Percentiles rank a stretch among this genome's conserved stretches.
Conservation (phyloP, 1,139 yeast species). For the Debaryomyces subglobosus region DNA sequence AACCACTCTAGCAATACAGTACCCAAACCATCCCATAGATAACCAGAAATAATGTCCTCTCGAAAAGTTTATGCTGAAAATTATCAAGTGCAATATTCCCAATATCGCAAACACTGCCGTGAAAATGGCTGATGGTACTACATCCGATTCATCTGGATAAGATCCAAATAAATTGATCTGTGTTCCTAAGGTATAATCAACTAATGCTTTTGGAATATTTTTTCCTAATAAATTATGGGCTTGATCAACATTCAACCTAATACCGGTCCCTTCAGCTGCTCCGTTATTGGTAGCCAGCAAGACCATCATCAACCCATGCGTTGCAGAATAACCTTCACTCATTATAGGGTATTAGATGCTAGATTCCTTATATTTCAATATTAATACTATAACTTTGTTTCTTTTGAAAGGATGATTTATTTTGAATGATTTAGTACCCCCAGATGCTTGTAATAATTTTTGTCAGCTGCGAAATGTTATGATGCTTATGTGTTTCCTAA, state of each 20-base stretch:
- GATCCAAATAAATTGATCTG: conserved; percentile 67
- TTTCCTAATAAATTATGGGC: conserved; percentile 30
- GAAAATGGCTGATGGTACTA: conserved; percentile 66
- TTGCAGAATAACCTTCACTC: conserved; percentile 20
- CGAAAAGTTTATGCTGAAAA: conserved; percentile 53
- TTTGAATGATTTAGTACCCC: neutral
- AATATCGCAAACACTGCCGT: conserved; percentile 56
- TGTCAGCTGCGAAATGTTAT: conserved; percentile 3
- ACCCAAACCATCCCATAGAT: conserved; percentile 57
- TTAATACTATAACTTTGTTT: neutral
- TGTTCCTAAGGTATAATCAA: conserved; percentile 35
- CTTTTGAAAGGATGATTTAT: neutral
- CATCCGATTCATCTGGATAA: conserved; percentile 58
- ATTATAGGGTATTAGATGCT: neutral
- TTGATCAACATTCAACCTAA: conserved; percentile 33
- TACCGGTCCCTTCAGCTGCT: conserved; percentile 59
- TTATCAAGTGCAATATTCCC: conserved; percentile 46
- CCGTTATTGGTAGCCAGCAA: conserved; percentile 35
- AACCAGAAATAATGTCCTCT: conserved; percentile 70
- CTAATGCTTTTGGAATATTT: conserved; percentile 39
- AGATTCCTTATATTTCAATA: neutral
- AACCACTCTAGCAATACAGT: conserved; percentile 53
- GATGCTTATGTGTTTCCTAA: conserved; percentile 5
- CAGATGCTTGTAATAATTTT: neutral
- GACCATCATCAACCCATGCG: conserved; percentile 36